A percentile compares a stretch with the other conserved stretches of the same genome.
These are phyloP conservation scores for Aristolochia californica DNA, from an alignment of 164 flowering plant genomes.

Conservation along the genomic window DNA sequence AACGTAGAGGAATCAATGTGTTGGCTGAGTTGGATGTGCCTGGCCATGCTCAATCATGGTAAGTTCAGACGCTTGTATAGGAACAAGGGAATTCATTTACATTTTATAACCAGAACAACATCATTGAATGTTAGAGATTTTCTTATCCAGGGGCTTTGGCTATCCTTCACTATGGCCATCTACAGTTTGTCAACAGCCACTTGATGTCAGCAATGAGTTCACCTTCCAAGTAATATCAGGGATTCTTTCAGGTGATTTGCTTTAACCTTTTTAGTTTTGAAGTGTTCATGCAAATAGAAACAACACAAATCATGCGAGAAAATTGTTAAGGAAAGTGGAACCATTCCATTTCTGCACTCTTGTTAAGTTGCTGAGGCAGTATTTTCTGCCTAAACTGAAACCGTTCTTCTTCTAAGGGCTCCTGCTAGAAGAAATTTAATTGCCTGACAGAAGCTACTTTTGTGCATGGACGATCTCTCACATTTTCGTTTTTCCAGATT, in stretches of 20 bases:
- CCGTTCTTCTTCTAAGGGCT: no score
- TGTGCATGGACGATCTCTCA: no score
- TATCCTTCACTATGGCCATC: conserved; percentile 89
- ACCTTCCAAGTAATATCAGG: conserved; percentile 83
- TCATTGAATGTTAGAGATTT: conserved; percentile 6
- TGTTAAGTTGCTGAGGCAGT: no score
- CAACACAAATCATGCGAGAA: no score
- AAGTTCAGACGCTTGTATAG: neutral
- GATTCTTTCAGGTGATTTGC: conserved; percentile 62
- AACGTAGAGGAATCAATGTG: conserved; percentile 60
- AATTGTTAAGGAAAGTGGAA: no score
- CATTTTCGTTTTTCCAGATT: conserved; percentile 38
- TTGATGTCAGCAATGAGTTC: conserved; percentile 88
- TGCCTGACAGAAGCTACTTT: no score
- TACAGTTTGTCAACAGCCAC: conserved; percentile 61
- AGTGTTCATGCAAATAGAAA: no score
- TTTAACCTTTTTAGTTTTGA: neutral
- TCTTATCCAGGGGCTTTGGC: conserved; percentile 60
- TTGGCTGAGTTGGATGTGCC: conserved; percentile 90
- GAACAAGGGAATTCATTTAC: neutral
- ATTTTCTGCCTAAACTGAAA: no score
- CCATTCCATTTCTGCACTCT: no score
- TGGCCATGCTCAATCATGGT: conserved; percentile 82
- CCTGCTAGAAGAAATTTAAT: no score
- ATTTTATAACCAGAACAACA: neutral